Evolutionary conservation across 768 basidiomycete species (phyloP).

Genomic region (Suillus lakei): DNA sequence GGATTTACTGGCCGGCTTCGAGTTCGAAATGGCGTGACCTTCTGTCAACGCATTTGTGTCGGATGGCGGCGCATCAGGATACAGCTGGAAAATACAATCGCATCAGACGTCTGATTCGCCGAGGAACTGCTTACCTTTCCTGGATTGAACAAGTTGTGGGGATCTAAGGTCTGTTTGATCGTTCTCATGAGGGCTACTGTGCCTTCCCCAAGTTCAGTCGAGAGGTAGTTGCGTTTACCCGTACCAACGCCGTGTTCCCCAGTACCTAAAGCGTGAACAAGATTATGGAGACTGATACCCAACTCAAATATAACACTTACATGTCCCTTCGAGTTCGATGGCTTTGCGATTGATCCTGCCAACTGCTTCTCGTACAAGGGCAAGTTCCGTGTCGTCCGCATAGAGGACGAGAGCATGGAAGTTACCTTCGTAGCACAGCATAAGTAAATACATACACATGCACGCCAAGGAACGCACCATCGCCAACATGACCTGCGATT

Average conservation of each 20-base stretch:
- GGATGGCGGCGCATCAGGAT: conserved; percentile 13
- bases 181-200: conserved; percentile 56
- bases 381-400: conserved; percentile 41
- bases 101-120: background rate
- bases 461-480: conserved; percentile 30
- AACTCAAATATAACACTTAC: conserved; percentile 20
- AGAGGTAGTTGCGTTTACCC: conserved; percentile 53
- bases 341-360: conserved; percentile 40
- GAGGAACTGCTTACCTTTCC: conserved; percentile 41
- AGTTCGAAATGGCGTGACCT: background rate
- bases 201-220: conserved; percentile 50
- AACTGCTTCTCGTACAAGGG: conserved; percentile 33
- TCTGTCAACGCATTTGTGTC: background rate
- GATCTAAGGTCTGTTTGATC: conserved; percentile 52
- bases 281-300: background rate
- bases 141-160: conserved; percentile 51
- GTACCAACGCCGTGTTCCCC: conserved; percentile 53
- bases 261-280: conserved; percentile 25
- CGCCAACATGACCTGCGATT: conserved; percentile 50
- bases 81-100: conserved; percentile 10
- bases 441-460: conserved; percentile 2
- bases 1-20: background rate
- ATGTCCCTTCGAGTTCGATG: conserved; percentile 41
- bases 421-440: conserved; percentile 38
- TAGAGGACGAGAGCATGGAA: conserved; percentile 46